These are phyloP conservation scores for Epichloe festucae DNA, from an alignment of 2,329 filamentous ascomycete genomes.

Conservation along the genomic window DNA sequence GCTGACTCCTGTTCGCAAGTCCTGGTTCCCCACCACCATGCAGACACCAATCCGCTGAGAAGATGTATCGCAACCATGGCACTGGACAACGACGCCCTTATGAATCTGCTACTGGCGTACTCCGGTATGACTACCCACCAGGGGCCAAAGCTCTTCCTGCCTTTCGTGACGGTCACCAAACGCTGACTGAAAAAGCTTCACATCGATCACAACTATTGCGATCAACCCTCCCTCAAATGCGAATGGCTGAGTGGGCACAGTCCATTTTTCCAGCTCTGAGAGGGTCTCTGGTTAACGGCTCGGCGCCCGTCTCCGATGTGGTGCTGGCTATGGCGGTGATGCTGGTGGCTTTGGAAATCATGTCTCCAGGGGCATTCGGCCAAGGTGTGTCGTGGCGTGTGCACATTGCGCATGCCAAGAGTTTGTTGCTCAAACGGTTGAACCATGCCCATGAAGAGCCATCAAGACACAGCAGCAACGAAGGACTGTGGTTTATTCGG, in stretches of 20 bases:
- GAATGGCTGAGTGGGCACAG: conserved; percentile 70
- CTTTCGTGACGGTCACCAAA: no score
- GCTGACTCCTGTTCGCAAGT: conserved; percentile 26
- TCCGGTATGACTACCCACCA: conserved; percentile 30
- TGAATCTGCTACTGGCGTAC: conserved; percentile 68
- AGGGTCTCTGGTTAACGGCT: conserved; percentile 47
- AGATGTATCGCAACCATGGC: conserved; percentile 47
- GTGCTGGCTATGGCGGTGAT: conserved; percentile 74
- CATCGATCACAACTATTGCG: conserved; percentile 64
- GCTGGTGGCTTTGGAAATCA: conserved; percentile 71
- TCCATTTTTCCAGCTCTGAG: conserved; percentile 65
- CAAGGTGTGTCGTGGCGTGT: conserved; percentile 71
- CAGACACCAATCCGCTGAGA: conserved; percentile 38
- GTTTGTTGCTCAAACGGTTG: conserved; percentile 54
- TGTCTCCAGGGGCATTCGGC: conserved; percentile 69
- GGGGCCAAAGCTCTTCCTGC: not conserved
- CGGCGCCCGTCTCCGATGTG: conserved; percentile 53
- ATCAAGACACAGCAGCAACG: conserved; percentile 17
- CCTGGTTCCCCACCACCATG: conserved; percentile 37
- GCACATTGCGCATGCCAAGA: conserved; percentile 62
- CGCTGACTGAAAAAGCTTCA: conserved; percentile 35
- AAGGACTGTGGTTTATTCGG: conserved; percentile 59
- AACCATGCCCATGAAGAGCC: not conserved
- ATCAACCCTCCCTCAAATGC: conserved; percentile 60
- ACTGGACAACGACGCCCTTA: conserved; percentile 53